Evolutionary conservation across 2,329 filamentous ascomycete genomes (phyloP).

Genomic region (Penicillium sp.): DNA sequence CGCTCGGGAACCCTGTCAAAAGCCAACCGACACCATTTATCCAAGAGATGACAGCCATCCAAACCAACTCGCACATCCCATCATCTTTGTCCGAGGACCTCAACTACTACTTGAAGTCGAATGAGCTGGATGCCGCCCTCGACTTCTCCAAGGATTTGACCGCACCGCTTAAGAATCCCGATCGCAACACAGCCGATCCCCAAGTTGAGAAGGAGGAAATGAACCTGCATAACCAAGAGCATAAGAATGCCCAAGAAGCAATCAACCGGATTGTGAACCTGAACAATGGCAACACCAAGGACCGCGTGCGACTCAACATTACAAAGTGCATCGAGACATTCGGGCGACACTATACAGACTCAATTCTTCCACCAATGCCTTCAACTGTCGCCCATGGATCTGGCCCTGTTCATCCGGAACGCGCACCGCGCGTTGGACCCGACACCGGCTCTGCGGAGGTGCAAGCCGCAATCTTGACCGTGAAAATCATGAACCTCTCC

Average conservation of each 20-base stretch:
- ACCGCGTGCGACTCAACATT: slow-evolving; percentile 77
- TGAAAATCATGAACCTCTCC: slow-evolving; percentile 82
- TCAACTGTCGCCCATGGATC: slow-evolving; percentile 44
- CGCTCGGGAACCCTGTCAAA: slow-evolving; percentile 73
- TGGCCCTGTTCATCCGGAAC: slow-evolving; percentile 36
- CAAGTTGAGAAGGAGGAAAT: slow-evolving; percentile 37
- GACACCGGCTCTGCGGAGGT: slow-evolving; percentile 96
- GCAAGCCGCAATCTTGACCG: slow-evolving; percentile 92
- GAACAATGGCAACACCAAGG: slow-evolving; percentile 72
- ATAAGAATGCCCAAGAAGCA: slow-evolving; percentile 69
- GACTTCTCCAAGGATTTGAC: slow-evolving; percentile 65
- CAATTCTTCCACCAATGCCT: slow-evolving; percentile 60
- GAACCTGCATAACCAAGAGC: slow-evolving; percentile 52
- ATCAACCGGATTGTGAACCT: slow-evolving; percentile 76
- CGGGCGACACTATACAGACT: slow-evolving; percentile 86
- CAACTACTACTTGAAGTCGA: slow-evolving; percentile 71
- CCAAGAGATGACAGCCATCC: slow-evolving; percentile 37
- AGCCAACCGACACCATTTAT: slow-evolving; percentile 79
- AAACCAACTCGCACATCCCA: slow-evolving; percentile 14
- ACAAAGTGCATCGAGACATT: slow-evolving; percentile 81
- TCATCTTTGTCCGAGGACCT: slow-evolving; percentile 39
- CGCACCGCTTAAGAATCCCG: slow-evolving; percentile 32
- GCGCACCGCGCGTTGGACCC: slow-evolving; percentile 70
- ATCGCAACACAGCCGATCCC: slow-evolving; percentile 36
- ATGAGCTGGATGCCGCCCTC: slow-evolving; percentile 66